phyloP scores from a whole-genome alignment of 345 rosid species.

The Dipteronia dyeriana region DNA sequence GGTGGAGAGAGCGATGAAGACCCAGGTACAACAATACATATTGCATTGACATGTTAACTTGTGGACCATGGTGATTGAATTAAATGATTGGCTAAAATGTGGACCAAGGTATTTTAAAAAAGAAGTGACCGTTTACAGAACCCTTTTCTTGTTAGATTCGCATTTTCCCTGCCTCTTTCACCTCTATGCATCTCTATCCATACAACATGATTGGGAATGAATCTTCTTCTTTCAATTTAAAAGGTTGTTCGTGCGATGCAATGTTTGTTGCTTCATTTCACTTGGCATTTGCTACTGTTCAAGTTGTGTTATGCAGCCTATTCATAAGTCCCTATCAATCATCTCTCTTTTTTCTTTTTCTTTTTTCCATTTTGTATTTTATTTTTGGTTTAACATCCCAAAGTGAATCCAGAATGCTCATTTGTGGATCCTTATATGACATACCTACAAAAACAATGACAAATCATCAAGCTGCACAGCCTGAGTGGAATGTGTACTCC shows the following conservation, averaged over 20 bases:
- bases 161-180: neutral
- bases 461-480: neutral
- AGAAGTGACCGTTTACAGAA: neutral
- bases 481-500: neutral
- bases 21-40: slow-evolving; percentile 35
- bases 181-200: slow-evolving; percentile 1
- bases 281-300: neutral
- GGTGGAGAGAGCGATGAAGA: slow-evolving; percentile 71
- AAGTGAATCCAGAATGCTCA: neutral
- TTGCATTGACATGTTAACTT: neutral
- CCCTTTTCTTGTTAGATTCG: neutral
- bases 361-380: no score
- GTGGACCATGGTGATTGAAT: neutral
- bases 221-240: neutral
- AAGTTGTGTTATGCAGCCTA: neutral
- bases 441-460: neutral
- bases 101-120: neutral
- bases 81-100: neutral
- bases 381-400: neutral
- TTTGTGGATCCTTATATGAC: neutral
- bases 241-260: neutral
- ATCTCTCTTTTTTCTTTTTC: neutral
- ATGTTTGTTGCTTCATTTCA: neutral
- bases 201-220: neutral
- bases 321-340: neutral